Conservation (phyloP, 2,329 filamentous ascomycete species). For the Trichoderma endophyticum region DNA sequence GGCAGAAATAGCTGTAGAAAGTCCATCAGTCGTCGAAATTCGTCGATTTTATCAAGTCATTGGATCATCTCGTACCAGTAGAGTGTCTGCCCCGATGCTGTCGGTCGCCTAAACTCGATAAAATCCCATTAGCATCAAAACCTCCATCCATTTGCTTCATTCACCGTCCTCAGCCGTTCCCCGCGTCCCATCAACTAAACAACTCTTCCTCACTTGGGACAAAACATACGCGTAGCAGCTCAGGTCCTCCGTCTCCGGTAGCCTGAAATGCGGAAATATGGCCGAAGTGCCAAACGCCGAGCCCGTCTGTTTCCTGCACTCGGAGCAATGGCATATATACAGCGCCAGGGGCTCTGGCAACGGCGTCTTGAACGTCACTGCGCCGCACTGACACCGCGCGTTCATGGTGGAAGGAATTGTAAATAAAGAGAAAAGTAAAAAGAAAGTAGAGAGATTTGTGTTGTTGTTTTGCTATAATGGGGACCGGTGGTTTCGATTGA, state of each 20-base stretch:
- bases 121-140: neutral
- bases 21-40: neutral
- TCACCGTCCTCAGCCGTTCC: neutral
- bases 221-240: slow-evolving; percentile 54
- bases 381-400: slow-evolving; percentile 62
- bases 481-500: neutral
- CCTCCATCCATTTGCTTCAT: neutral
- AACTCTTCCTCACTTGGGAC: no score
- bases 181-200: neutral
- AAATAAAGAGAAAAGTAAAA: no score
- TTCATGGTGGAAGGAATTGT: slow-evolving; percentile 44
- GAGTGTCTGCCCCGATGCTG: slow-evolving; percentile 53
- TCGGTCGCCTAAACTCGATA: slow-evolving; percentile 46
- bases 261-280: slow-evolving; percentile 64
- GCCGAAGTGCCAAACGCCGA: slow-evolving; percentile 67
- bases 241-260: slow-evolving; percentile 49
- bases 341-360: slow-evolving; percentile 57
- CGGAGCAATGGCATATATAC: slow-evolving; percentile 68
- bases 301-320: slow-evolving; percentile 63
- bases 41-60: neutral
- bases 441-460: neutral
- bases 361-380: slow-evolving; percentile 61
- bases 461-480: neutral
- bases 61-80: slow-evolving; percentile 47
- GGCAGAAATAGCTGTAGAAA: slow-evolving; percentile 59